Evolutionary conservation across 441 rosid genomes (phyloP), one percentile per base, ranked within the genome.

Genomic region (Brassica balearica): DNA sequence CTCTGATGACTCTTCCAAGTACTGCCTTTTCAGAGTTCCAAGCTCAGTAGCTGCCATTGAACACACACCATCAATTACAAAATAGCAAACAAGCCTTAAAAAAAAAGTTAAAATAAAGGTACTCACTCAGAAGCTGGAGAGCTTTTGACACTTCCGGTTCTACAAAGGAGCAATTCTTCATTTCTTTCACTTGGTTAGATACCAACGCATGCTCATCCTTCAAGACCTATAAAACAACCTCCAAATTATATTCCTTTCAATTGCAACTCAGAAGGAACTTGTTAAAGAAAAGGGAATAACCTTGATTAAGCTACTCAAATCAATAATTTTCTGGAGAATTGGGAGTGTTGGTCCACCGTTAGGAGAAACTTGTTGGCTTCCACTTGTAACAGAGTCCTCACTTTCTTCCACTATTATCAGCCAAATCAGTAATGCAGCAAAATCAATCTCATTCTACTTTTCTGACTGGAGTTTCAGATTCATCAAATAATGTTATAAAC

Each of bases 11-110:
- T 87, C 97, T 43, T 82, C 80, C 59, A 84, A 68, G 85, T 85
- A 95, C 81, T 90, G 93, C 87, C 82, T 90, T 85, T 84, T 89
- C 67, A 95, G 61, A 41, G 84, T 60, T 71, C 86, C 92, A 82
- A 88, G 68, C 78, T 92, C 90, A 66, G 85, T 81, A 85, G 84
- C 97, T 95, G 74, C 22, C 61, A 88, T 10, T 65, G 65, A 66
- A 61, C 29, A 80, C 7, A 74, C 46, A 27, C 0, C 55, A 78
- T 36, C 15, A 76, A 43, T 59, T 14, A 72, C 34, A 34, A 71
- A 20, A 17, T 17, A 66, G 68, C 15, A 14, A 59, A 22, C 25
- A 53, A 17, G 61, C 65, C 41, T 68, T 8, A 25, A 41, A 77
- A 65, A 46, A 29, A 68, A 29, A 29, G 34, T 5, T 56, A 53